Conservation (phyloP, 371 early-diverging fungal species). For the Mortierella sp. region DNA sequence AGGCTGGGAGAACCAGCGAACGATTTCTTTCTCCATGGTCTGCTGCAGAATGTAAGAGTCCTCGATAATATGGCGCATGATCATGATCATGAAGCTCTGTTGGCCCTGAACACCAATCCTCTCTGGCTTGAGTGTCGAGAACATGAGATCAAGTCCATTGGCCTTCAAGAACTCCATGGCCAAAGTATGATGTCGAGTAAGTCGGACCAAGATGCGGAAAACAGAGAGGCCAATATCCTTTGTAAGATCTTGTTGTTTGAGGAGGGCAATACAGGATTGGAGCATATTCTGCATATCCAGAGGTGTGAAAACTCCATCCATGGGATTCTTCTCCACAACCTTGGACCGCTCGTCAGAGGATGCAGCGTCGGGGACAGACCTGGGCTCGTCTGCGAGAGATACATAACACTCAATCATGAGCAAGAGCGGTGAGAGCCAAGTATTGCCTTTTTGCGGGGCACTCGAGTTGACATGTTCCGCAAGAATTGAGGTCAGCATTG, state of each 20-base stretch:
- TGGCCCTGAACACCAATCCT: constrained; percentile 75
- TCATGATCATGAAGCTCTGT: constrained; percentile 78
- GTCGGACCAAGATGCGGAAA: constrained; percentile 80
- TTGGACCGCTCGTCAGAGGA: constrained; percentile 48
- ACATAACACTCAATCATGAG: constrained; percentile 76
- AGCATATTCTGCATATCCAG: constrained; percentile 57
- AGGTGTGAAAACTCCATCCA: constrained; percentile 37
- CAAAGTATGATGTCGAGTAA: constrained; percentile 76
- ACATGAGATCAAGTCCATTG: constrained; percentile 71
- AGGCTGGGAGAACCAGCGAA: constrained; percentile 78
- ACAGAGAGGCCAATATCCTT: constrained; percentile 70
- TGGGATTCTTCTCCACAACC: constrained; percentile 47
- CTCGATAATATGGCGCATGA: constrained; percentile 92
- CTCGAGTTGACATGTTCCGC: constrained; percentile 16
- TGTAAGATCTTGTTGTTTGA: constrained; percentile 60
- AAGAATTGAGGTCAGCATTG: constrained; percentile 60
- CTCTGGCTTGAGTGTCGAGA: constrained; percentile 59
- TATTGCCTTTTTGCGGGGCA: constrained; percentile 47
- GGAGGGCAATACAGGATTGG: constrained; percentile 56
- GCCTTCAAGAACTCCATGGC: constrained; percentile 76
- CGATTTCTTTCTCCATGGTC: constrained; percentile 83
- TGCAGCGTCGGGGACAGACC: constrained; percentile 39
- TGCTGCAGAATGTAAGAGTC: constrained; percentile 66
- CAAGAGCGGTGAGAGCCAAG: constrained; percentile 74
- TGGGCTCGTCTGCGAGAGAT: constrained; percentile 74